A percentile compares a stretch with the other conserved stretches of the same genome.
These are phyloP conservation scores for Aspergillus fumigatus DNA, from an alignment of 2,329 filamentous ascomycete genomes.

Conservation along the genomic window DNA sequence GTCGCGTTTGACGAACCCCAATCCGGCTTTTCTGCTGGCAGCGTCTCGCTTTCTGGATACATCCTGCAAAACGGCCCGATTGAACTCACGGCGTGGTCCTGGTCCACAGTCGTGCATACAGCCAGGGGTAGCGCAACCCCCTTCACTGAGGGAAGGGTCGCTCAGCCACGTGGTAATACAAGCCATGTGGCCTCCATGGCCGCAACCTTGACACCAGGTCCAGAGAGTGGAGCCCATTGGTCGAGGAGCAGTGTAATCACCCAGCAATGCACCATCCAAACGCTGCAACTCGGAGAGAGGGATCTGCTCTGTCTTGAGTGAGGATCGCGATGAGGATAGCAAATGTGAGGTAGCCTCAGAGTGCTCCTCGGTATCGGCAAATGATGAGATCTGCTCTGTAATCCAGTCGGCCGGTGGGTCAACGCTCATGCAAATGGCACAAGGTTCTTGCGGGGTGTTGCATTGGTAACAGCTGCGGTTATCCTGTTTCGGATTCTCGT, in stretches of 20 bases:
- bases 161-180: conserved; percentile 56
- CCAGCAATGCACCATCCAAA: conserved; percentile 15
- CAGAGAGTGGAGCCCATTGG: conserved; percentile 42
- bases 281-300: conserved; percentile 22
- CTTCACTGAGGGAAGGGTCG: conserved; percentile 45
- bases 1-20: conserved; percentile 41
- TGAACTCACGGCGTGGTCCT: conserved; percentile 42
- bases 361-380: conserved; percentile 8
- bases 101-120: conserved; percentile 58
- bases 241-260: conserved; percentile 22
- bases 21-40: conserved; percentile 29
- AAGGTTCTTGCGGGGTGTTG: conserved; percentile 35
- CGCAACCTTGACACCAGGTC: conserved; percentile 57
- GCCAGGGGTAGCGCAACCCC: conserved; percentile 55
- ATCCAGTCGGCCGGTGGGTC: conserved; percentile 40
- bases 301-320: conserved; percentile 30
- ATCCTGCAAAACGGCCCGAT: conserved; percentile 29
- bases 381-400: conserved; percentile 17
- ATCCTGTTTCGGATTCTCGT: conserved; percentile 47
- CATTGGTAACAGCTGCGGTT: conserved; percentile 52
- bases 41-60: conserved; percentile 32
- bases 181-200: conserved; percentile 55
- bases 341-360: conserved; percentile 33
- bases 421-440: conserved; percentile 39
- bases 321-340: conserved; percentile 45